phyloP scores from a whole-genome alignment of 2,329 filamentous ascomycete species.

The Aureobasidium pullulans region DNA sequence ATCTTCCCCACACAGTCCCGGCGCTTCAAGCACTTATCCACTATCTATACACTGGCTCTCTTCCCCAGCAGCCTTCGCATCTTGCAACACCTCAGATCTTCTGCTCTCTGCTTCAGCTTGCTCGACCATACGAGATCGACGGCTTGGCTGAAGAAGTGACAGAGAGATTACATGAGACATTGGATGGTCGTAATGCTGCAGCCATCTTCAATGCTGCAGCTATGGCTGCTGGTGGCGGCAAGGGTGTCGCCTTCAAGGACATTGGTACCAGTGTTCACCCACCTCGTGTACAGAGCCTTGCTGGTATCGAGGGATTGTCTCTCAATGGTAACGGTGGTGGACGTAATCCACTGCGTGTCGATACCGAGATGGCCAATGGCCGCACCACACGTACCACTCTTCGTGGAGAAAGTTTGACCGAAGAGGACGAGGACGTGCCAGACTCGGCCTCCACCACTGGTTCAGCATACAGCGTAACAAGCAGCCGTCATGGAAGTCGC shows the following conservation, averaged over 20 bases:
- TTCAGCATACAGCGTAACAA: conserved; percentile 21
- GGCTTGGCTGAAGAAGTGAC: conserved; percentile 88
- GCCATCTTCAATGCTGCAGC: conserved; percentile 97
- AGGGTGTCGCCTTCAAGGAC: conserved; percentile 62
- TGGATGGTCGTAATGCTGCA: conserved; percentile 89
- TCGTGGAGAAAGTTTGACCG: conserved; percentile 25
- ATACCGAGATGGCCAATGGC: conserved; percentile 41
- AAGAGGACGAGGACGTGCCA: conserved; percentile 28
- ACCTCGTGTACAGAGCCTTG: conserved; percentile 42
- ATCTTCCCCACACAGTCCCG: conserved; percentile 83
- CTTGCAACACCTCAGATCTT: conserved; percentile 92
- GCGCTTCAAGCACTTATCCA: conserved; percentile 87
- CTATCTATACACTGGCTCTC: conserved; percentile 85
- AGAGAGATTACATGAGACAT: conserved; percentile 76
- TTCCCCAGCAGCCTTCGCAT: conserved; percentile 66
- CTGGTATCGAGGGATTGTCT: conserved; percentile 17
- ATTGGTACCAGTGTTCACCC: conserved; percentile 30
- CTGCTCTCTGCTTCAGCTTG: conserved; percentile 88
- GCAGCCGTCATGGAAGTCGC: conserved; percentile 32
- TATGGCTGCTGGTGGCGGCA: conserved; percentile 91
- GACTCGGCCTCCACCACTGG: conserved; percentile 29
- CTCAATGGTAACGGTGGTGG: conserved; percentile 24
- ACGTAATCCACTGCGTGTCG: conserved; percentile 37
- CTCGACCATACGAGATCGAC: conserved; percentile 86
- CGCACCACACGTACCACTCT: conserved; percentile 28